Percentiles rank a stretch among this genome's conserved stretches.
These are phyloP conservation scores for Davidsoniella australis DNA, from an alignment of 2,329 filamentous ascomycete species.

Conservation along the genomic window DNA sequence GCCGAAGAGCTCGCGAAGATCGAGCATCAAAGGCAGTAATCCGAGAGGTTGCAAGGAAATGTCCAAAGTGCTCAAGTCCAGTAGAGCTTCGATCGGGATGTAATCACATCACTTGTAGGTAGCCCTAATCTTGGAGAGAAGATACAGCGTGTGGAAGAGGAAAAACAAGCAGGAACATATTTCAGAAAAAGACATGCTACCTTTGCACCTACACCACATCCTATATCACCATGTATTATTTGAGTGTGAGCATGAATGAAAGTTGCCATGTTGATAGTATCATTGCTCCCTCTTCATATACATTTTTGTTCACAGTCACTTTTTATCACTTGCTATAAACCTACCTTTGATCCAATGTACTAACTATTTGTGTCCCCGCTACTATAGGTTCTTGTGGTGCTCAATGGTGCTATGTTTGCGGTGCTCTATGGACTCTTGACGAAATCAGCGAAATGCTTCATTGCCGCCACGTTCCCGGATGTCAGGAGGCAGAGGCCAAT, in stretches of 20 bases:
- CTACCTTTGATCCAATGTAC: not conserved
- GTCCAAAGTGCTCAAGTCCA: slow-evolving; percentile 21
- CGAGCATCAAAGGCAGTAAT: slow-evolving; percentile 21
- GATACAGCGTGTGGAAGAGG: too few relatives aligned
- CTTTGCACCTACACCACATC: too few relatives aligned
- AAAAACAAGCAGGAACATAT: too few relatives aligned
- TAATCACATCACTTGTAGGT: slow-evolving; percentile 26
- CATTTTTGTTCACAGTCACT: not conserved
- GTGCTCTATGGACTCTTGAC: slow-evolving; percentile 17
- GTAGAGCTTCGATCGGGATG: slow-evolving; percentile 23
- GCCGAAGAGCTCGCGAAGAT: slow-evolving; percentile 17
- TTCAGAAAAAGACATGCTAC: too few relatives aligned
- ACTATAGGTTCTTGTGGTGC: slow-evolving; percentile 20
- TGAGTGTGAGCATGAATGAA: not conserved
- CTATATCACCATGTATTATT: too few relatives aligned
- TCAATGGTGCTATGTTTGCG: slow-evolving; percentile 26
- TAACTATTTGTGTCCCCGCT: not conserved
- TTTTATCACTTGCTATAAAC: not conserved
- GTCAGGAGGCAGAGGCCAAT: slow-evolving; percentile 2
- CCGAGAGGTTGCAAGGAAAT: slow-evolving; percentile 20
- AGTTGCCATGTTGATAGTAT: not conserved
- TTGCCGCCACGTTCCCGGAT: not conserved
- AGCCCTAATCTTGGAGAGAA: not conserved
- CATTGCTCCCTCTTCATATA: not conserved
- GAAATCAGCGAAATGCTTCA: slow-evolving; percentile 3